Evolutionary conservation across 176 grass and related monocot genomes (phyloP), one percentile per base, ranked within the genome.

Genomic region (Cymbopogon citratus): DNA sequence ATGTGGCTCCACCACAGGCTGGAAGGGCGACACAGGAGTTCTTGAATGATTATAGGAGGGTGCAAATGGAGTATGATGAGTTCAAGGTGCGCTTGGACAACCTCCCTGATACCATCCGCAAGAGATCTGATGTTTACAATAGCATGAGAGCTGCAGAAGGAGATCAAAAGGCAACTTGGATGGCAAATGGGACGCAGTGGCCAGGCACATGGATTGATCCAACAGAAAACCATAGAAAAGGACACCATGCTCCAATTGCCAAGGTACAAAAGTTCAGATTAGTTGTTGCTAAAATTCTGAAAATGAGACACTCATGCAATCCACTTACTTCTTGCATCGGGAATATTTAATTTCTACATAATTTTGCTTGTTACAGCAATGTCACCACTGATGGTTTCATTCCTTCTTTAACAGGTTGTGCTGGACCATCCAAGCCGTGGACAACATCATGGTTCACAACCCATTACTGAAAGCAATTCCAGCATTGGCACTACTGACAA

Each of bases 51-150:
- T 66, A 68, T 6, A 76, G 27, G 23, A 52, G 34, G 34, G 63
- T 84, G 33, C 61, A 75, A 23, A 15, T 51, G 61, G 72, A 84
- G 82, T 84, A 84, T 34, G 73, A 84, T 21, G 82, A 84, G 63
- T 84, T 84, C 48, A 84, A 45, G 48, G 46, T 31, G 82, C 34
- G 73, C 15, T 15, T 84, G 46, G 73, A 84, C 34, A 69, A 43
- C 6, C 73, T 84, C 16, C 7, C 23, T 41, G 45, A 57, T 14
- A 3, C 16, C 5, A 69, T 84, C 26, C 73, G 73, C 23, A 51
- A 66, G 34, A 54, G 73, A 4, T 84, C 82, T 4, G 45, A 84
- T 69, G 33, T 40, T 11, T 77, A 76, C 26, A 77, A 77, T 18
- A 67, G 23, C 46, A 54, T 68, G 63, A 31, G 65, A 31, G 13